These are phyloP conservation scores for Wickerhamiella nectarea DNA, from an alignment of 805 yeast species.

Conservation along the genomic window DNA sequence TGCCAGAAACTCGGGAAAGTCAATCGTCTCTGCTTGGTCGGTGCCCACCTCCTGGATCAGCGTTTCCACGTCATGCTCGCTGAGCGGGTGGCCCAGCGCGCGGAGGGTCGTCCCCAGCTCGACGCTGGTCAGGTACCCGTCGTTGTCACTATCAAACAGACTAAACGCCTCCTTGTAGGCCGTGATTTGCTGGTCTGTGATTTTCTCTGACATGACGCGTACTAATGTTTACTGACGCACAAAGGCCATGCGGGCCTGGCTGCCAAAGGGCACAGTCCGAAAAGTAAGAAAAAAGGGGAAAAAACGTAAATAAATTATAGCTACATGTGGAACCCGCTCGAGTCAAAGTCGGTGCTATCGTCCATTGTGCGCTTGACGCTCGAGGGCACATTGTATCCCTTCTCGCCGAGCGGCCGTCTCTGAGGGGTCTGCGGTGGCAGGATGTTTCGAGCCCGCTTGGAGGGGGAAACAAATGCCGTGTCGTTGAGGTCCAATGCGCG, in stretches of 20 bases:
- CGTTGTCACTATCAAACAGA: conserved; percentile 88
- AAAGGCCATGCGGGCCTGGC: no score
- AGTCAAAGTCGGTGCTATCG: background rate
- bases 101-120: conserved; percentile 98
- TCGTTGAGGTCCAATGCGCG: background rate
- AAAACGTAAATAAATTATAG: no score
- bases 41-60: conserved; percentile 94
- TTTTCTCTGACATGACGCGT: conserved; percentile 56
- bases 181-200: conserved; percentile 89
- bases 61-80: conserved; percentile 88
- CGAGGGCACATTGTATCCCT: background rate
- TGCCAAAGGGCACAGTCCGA: no score
- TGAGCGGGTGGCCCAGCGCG: conserved; percentile 90
- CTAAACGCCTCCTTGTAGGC: conserved; percentile 97
- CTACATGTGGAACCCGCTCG: no score
- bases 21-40: conserved; percentile 82
- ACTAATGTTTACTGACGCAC: no score
- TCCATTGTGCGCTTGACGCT: background rate
- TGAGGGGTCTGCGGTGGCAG: background rate
- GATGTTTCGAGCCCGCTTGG: background rate
- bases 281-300: no score
- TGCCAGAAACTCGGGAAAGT: conserved; percentile 68
- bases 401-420: background rate
- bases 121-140: conserved; percentile 84
- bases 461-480: background rate